Conservation (phyloP, 306 rosid genomes). For the Fragaria iinumae region DNA sequence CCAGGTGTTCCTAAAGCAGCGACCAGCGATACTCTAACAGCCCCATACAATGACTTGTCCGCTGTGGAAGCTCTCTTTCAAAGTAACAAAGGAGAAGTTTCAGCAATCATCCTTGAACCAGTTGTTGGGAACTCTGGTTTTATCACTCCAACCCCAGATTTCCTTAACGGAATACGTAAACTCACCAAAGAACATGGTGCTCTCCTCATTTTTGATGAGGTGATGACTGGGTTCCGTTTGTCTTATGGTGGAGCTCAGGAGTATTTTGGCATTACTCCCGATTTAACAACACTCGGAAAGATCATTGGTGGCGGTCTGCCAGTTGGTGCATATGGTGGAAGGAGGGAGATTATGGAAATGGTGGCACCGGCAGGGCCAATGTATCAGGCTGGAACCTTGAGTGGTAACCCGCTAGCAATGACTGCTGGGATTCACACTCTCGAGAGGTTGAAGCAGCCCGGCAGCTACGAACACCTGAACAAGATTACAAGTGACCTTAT, state of each 20-base stretch:
- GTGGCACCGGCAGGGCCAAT: constrained; percentile 97
- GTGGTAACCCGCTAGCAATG: constrained; percentile 98
- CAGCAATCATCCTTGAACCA: constrained; percentile 81
- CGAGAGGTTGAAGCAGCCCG: constrained; percentile 73
- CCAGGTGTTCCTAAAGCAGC: constrained; percentile 96
- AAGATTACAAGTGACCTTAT: constrained; percentile 70
- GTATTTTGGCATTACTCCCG: constrained; percentile 83
- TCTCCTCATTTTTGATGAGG: constrained; percentile 90
- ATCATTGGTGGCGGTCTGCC: constrained; percentile 98
- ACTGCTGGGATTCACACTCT: constrained; percentile 93
- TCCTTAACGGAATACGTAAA: constrained; percentile 60
- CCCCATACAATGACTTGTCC: constrained; percentile 65
- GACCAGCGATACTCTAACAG: constrained; percentile 74
- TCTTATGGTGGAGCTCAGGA: constrained; percentile 96
- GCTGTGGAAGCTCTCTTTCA: constrained; percentile 75
- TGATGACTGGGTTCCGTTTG: constrained; percentile 95
- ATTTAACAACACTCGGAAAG: constrained; percentile 79
- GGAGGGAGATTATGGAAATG: constrained; percentile 90
- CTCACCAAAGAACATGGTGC: constrained; percentile 63
- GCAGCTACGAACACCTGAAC: constrained; percentile 70
- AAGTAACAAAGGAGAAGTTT: constrained; percentile 65
- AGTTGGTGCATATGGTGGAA: constrained; percentile 94
- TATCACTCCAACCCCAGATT: constrained; percentile 63
- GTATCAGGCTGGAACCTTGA: constrained; percentile 96
- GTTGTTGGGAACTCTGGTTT: constrained; percentile 96